Percentiles rank a stretch among this genome's conserved stretches.
These are phyloP conservation scores for Marasmius fiardii DNA, from an alignment of 1,284 basidiomycete genomes.

Conservation along the genomic window DNA sequence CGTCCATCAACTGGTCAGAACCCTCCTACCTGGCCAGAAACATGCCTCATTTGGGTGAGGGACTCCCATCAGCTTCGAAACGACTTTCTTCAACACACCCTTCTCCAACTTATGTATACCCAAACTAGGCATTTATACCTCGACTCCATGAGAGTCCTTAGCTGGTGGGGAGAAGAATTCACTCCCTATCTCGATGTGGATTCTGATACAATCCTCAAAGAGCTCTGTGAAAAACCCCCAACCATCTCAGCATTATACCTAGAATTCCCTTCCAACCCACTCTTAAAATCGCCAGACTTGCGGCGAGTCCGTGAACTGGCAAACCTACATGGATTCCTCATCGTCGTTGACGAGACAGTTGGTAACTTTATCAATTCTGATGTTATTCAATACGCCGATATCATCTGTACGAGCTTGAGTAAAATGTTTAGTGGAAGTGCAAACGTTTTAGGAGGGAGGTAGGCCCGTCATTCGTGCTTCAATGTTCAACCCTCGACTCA, in stretches of 20 bases:
- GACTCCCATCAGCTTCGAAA: not conserved
- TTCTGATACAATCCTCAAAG: constrained; percentile 43
- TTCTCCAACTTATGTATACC: no score
- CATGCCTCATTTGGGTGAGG: constrained; percentile 87
- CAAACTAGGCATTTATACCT: constrained; percentile 92
- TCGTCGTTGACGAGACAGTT: constrained; percentile 94
- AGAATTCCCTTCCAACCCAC: constrained; percentile 94
- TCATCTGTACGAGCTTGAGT: constrained; percentile 91
- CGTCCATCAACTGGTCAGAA: constrained; percentile 74
- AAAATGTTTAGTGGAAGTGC: constrained; percentile 95
- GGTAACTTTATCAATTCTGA: constrained; percentile 97
- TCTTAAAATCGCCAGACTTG: constrained; percentile 83
- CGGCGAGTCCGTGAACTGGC: constrained; percentile 76
- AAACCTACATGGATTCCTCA: constrained; percentile 84
- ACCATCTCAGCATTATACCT: constrained; percentile 70
- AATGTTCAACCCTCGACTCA: no score
- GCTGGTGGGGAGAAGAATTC: constrained; percentile 94
- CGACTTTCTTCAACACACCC: constrained; percentile 3
- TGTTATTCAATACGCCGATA: constrained; percentile 85
- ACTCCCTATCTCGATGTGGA: constrained; percentile 63
- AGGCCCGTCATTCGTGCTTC: no score
- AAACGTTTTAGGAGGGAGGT: constrained; percentile 99
- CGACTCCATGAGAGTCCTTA: constrained; percentile 91
- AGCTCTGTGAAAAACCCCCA: constrained; percentile 37
- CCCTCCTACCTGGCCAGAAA: constrained; percentile 56